Conservation (phyloP, 1,139 yeast genomes). For the Yarrowia galli region DNA sequence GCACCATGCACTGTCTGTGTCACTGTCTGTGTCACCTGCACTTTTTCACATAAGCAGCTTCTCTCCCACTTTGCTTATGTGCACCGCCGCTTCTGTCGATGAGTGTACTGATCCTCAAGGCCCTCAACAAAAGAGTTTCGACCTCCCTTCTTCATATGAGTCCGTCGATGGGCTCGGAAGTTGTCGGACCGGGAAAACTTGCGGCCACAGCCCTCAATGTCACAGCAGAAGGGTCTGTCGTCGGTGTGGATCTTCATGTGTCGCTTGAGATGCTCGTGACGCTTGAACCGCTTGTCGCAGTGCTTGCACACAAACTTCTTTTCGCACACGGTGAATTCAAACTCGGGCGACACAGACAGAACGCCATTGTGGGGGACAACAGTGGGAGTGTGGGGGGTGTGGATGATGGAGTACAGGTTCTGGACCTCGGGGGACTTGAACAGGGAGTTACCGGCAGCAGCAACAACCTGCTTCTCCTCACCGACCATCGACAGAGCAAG, state of each 20-base stretch:
- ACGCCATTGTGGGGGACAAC: constrained; percentile 35
- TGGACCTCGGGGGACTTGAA: constrained; percentile 40
- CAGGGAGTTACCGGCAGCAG: constrained; percentile 13
- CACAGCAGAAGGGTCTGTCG: constrained; percentile 86
- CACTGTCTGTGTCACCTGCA: too few species aligned
- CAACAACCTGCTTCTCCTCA: constrained; percentile 23
- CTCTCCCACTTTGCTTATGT: too few species aligned
- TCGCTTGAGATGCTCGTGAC: constrained; percentile 92
- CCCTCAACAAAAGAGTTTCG: constrained; percentile 54
- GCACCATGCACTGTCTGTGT: too few species aligned
- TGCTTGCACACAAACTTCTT: constrained; percentile 64
- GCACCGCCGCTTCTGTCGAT: constrained; percentile 25
- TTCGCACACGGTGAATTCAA: constrained; percentile 37
- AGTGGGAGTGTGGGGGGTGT: constrained; percentile 35
- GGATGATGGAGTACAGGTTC: constrained; percentile 39
- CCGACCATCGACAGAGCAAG: constrained; percentile 5
- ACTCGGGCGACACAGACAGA: constrained; percentile 39
- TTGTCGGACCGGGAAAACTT: constrained; percentile 81
- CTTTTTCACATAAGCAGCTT: too few species aligned
- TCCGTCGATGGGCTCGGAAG: constrained; percentile 76
- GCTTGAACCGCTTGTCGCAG: constrained; percentile 79
- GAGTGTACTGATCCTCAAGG: constrained; percentile 43
- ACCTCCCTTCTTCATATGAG: constrained; percentile 65
- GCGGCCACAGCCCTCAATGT: constrained; percentile 67
- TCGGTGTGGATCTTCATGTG: constrained; percentile 88